Evolutionary conservation across 2,329 filamentous ascomycete genomes (phyloP), one percentile per base, ranked within the genome.

Genomic region (Verticillium nubilum): DNA sequence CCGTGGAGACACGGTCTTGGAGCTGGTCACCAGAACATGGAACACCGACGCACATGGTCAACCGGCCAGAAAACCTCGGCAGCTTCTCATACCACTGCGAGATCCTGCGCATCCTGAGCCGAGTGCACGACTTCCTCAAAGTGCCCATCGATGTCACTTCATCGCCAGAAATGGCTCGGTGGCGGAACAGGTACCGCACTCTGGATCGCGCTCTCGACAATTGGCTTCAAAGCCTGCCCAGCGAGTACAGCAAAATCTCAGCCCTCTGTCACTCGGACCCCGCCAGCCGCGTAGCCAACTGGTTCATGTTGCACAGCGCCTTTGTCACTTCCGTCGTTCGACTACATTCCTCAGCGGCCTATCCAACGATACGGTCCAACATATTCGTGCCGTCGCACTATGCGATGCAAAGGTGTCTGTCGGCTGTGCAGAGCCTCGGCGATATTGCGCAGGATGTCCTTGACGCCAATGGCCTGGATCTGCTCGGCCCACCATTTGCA

Each of bases 21-120:
- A 52, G 52, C 33, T 58, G 56, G 7, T 64, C 64, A 4, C 64
- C 64, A 5, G 67, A 68, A 19, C 66, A 67, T 7, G 67, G 68
- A 13, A 67, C 67, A 3, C 61, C 61, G 0, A 63, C 64, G 1
- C 64, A 64, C 10, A 72, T 69, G 53, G 64, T 70, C 3, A 29
- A 53, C 25, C 26, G 26, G 5, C 70, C 74, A 0, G 76, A 78
- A 56, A 78, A 78, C 31, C 68, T 78, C 0, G 76, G 76, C 10
- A 78, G 75, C 58, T 78, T 78, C 59, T 76, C 76, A 0, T 76
- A 78, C 15, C 76, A 78, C 57, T 78, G 76, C 63, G 73, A 78
- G 57, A 75, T 78, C n/a, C 64, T 78, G 10, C 68, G 73, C 1
- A 77, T 78, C 17, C 63, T 78, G 1, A 77, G 74, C 62, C 72